Conservation (phyloP, 2,329 filamentous ascomycete genomes). For the Arachnomyces sp. region DNA sequence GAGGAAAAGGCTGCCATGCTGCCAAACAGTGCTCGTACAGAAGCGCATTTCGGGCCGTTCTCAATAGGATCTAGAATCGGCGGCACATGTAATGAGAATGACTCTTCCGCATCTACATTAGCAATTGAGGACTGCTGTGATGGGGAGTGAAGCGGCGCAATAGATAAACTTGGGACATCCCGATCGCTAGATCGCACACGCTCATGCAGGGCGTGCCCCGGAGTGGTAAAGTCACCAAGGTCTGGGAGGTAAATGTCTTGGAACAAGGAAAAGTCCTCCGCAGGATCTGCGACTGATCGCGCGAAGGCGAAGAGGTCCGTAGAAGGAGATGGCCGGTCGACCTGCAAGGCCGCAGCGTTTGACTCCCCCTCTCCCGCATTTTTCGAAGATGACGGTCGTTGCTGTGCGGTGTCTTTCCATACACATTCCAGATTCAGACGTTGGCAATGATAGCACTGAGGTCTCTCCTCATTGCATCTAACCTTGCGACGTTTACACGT, state of each 20-base stretch:
- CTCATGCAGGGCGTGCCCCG: too few relatives aligned
- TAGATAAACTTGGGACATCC: too few relatives aligned
- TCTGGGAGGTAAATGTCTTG: not conserved
- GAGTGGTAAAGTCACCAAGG: not conserved
- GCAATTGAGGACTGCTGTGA: not conserved
- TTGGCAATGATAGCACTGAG: conserved; percentile 4
- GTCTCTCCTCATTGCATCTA: conserved; percentile 3
- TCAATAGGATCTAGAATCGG: conserved; percentile 2
- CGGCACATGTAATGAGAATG: not conserved
- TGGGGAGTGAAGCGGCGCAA: not conserved
- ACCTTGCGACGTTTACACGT: conserved; percentile 3
- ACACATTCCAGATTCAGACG: conserved; percentile 3
- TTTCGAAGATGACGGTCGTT: too few relatives aligned
- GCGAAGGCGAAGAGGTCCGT: not conserved
- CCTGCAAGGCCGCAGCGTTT: not conserved
- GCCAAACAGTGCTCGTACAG: conserved; percentile 1
- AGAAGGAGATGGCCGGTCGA: conserved; percentile 1
- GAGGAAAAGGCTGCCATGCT: not conserved
- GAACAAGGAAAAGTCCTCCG: conserved; percentile 2
- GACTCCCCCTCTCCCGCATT: not conserved
- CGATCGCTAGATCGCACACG: too few relatives aligned
- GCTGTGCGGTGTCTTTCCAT: conserved; percentile 1
- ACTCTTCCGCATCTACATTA: conserved; percentile 1
- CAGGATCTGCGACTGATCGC: not conserved
- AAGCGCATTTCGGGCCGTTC: conserved; percentile 1